Evolutionary conservation across 345 rosid genomes (phyloP).

Genomic region (Ceriops tagal): DNA sequence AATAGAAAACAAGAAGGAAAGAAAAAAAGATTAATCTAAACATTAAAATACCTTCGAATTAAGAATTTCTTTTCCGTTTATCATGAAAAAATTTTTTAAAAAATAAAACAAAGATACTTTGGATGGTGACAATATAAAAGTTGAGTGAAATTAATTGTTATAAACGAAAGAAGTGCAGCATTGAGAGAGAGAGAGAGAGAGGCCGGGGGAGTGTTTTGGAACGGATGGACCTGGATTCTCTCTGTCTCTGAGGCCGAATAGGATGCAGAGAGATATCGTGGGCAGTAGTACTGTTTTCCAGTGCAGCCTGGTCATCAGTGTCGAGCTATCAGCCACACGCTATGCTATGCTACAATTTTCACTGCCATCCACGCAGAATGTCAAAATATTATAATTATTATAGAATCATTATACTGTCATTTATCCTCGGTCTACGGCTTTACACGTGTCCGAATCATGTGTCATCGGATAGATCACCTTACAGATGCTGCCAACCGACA

Average conservation of each 20-base stretch:
- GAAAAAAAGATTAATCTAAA: too few relatives aligned
- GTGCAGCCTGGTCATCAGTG: neutral
- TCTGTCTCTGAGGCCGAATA: neutral
- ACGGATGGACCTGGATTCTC: neutral
- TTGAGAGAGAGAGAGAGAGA: neutral
- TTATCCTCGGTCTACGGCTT: conserved; percentile 16
- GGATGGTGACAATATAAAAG: too few relatives aligned
- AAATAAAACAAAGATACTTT: too few relatives aligned
- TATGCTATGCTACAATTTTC: neutral
- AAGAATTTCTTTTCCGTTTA: too few relatives aligned
- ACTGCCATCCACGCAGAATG: conserved; percentile 24
- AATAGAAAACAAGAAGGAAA: too few relatives aligned
- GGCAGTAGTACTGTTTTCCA: neutral
- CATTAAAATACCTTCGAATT: too few relatives aligned
- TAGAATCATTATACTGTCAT: conserved; percentile 56
- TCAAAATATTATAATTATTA: conserved; percentile 37
- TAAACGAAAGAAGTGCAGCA: neutral
- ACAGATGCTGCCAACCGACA: conserved; percentile 25
- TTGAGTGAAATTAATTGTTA: too few relatives aligned
- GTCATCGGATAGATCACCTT: conserved; percentile 13
- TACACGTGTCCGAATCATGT: conserved; percentile 30
- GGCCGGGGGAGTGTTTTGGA: too few relatives aligned
- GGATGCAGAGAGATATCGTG: neutral
- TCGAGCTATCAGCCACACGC: neutral
- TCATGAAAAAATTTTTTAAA: too few relatives aligned